These are phyloP conservation scores for Eutrema heterophyllum DNA, from an alignment of 345 rosid genomes.

Conservation along the genomic window DNA sequence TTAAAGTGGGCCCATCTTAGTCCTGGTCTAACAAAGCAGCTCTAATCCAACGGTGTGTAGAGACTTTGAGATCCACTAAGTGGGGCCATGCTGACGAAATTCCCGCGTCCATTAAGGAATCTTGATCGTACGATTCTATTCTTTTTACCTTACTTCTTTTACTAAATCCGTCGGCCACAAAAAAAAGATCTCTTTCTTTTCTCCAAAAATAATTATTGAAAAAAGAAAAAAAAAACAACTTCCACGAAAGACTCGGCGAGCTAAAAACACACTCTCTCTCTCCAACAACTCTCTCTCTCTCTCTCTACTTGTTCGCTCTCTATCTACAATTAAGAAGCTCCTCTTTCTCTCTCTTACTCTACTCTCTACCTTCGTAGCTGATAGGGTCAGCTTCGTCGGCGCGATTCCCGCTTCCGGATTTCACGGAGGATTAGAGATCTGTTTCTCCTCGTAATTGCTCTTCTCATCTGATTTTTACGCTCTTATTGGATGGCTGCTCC, in stretches of 20 bases:
- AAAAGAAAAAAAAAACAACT: neutral
- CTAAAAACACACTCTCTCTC: slow-evolving; percentile 1
- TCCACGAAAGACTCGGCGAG: slow-evolving; percentile 18
- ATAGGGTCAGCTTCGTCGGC: slow-evolving; percentile 33
- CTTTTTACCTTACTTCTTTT: neutral
- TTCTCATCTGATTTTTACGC: slow-evolving; percentile 10
- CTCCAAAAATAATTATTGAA: neutral
- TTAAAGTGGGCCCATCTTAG: too few relatives aligned
- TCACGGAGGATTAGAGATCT: slow-evolving; percentile 23
- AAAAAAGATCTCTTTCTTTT: neutral
- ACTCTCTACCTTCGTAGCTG: slow-evolving; percentile 19
- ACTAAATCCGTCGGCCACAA: slow-evolving; percentile 33
- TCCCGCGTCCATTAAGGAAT: slow-evolving; percentile 25
- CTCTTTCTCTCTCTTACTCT: neutral
- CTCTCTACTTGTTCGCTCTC: neutral
- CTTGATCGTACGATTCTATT: slow-evolving; percentile 14
- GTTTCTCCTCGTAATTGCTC: neutral
- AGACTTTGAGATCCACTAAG: neutral
- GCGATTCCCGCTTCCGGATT: slow-evolving; percentile 27
- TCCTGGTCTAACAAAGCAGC: too few relatives aligned
- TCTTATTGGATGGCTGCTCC: slow-evolving; percentile 1
- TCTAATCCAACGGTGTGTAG: slow-evolving; percentile 4
- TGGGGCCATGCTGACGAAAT: slow-evolving; percentile 23
- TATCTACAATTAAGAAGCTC: neutral
- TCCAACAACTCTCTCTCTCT: neutral